Percentiles rank a stretch among this genome's conserved stretches.
Conservation (phyloP, 768 basidiomycete species). For the Ephemerocybe angulata region DNA sequence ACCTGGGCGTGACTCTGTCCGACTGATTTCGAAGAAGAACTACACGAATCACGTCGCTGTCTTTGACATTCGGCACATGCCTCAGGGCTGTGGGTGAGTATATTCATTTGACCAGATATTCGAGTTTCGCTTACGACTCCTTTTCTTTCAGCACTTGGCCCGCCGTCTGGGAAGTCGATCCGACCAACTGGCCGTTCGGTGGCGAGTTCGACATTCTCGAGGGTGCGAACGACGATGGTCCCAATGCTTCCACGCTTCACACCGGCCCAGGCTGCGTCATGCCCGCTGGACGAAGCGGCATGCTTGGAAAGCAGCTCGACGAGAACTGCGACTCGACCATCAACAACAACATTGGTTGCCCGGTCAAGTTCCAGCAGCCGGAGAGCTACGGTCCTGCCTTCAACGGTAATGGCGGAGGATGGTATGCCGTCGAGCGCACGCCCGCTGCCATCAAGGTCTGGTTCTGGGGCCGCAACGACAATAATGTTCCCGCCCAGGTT, state of each 20-base stretch:
- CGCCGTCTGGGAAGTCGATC: conserved; percentile 55
- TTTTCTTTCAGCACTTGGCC: conserved; percentile 36
- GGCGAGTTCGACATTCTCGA: conserved; percentile 42
- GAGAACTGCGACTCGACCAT: conserved; percentile 20
- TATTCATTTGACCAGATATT: neutral
- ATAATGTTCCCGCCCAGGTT: conserved; percentile 46
- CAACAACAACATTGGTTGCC: conserved; percentile 26
- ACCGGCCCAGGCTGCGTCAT: conserved; percentile 29
- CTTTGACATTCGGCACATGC: conserved; percentile 41
- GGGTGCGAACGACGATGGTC: conserved; percentile 39
- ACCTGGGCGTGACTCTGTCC: conserved; percentile 52
- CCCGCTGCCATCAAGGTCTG: conserved; percentile 56
- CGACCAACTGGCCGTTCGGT: conserved; percentile 45
- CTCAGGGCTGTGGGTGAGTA: conserved; percentile 33
- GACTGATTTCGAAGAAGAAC: conserved; percentile 47
- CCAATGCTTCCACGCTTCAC: conserved; percentile 35
- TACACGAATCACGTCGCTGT: conserved; percentile 53
- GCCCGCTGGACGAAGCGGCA: conserved; percentile 21
- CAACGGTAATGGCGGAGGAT: conserved; percentile 58
- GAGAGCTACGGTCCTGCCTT: conserved; percentile 56
- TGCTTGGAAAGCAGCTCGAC: conserved; percentile 12
- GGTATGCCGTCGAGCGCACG: conserved; percentile 62
- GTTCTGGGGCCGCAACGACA: conserved; percentile 63
- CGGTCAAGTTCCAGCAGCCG: conserved; percentile 26
- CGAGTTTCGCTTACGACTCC: neutral